Percentiles rank a stretch among this genome's conserved stretches.
These are phyloP conservation scores for Kwoniella mangroviensis DNA, from an alignment of 768 basidiomycete species.

Conservation along the genomic window DNA sequence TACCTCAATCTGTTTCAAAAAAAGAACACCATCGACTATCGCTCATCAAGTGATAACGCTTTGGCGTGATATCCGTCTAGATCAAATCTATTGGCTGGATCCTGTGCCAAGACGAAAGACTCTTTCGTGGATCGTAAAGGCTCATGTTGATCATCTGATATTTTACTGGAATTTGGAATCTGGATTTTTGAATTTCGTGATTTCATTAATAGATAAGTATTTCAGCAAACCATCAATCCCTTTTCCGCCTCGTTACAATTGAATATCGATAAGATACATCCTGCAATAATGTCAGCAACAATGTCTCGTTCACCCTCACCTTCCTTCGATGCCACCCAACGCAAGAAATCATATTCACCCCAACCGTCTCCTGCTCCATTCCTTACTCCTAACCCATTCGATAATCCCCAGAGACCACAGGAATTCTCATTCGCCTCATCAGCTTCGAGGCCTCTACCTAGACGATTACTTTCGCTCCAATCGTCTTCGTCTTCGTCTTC, in stretches of 20 bases:
- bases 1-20: background rate
- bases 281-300: background rate
- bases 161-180: background rate
- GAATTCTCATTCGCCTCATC: constrained; percentile 5
- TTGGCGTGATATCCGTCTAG: no score
- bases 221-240: no score
- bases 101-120: background rate
- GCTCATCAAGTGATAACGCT: background rate
- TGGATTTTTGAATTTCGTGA: no score
- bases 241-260: no score
- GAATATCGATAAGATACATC: no score
- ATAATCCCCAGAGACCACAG: background rate
- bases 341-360: constrained; percentile 9
- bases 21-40: background rate
- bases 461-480: constrained; percentile 12
- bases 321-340: background rate
- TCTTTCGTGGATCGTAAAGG: no score
- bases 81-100: background rate
- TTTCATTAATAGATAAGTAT: no score
- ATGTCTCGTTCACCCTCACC: constrained; percentile 16
- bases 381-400: constrained; percentile 18
- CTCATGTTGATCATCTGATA: background rate
- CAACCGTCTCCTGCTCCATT: constrained; percentile 24
- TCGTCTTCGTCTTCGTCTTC: background rate
- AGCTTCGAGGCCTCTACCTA: constrained; percentile 4